Evolutionary conservation across 305 asterid species (phyloP).

Genomic region (Solanum hybrid): DNA sequence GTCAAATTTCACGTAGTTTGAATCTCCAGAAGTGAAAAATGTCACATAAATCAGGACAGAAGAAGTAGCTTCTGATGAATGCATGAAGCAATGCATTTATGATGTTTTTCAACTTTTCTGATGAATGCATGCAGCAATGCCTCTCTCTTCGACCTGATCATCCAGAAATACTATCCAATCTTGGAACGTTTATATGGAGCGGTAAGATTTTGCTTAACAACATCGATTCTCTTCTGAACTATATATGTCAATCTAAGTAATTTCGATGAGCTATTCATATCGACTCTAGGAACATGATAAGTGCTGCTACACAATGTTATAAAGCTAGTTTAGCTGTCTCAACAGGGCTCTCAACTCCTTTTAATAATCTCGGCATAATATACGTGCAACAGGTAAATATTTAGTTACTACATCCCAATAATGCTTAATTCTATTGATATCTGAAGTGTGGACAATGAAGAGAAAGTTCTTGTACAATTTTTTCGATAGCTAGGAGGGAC

Average conservation of each 20-base stretch:
- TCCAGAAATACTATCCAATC: constrained; percentile 90
- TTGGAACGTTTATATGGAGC: constrained; percentile 93
- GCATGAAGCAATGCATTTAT: constrained; percentile 45
- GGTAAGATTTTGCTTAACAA: constrained; percentile 33
- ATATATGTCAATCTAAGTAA: not conserved
- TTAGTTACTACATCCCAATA: not conserved
- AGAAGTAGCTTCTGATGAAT: too few species aligned
- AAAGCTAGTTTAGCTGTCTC: constrained; percentile 82
- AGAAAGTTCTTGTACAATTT: too few species aligned
- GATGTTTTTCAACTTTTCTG: constrained; percentile 6
- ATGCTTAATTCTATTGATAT: not conserved
- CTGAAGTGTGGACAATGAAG: too few species aligned
- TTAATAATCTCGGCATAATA: constrained; percentile 74
- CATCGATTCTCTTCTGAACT: not conserved
- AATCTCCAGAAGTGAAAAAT: not conserved
- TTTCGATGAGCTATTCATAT: not conserved
- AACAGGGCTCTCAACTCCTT: constrained; percentile 85
- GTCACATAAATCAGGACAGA: not conserved
- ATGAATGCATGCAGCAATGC: constrained; percentile 73
- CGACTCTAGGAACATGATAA: constrained; percentile 62
- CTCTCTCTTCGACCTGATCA: constrained; percentile 77
- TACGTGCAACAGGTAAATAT: constrained; percentile 71
- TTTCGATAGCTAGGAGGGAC: too few species aligned
- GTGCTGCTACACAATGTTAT: constrained; percentile 69
- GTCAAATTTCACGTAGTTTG: not conserved